phyloP scores from a whole-genome alignment of 2,329 filamentous ascomycete species.

The Scytalidium lignicola region DNA sequence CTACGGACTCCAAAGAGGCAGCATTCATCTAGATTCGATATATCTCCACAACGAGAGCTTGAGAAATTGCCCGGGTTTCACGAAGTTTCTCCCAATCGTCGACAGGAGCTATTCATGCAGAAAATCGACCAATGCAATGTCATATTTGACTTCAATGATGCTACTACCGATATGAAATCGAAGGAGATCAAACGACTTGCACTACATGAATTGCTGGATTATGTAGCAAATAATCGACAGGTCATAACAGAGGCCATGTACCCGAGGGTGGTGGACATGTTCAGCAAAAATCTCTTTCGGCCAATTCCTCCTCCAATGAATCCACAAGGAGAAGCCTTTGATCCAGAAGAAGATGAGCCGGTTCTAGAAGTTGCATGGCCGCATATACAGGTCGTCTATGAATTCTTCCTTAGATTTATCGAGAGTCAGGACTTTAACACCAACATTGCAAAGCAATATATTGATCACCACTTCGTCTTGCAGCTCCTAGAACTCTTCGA shows the following conservation, averaged over 20 bases:
- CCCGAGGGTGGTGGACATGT: constrained; percentile 97
- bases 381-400: constrained; percentile 98
- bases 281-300: constrained; percentile 95
- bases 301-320: constrained; percentile 97
- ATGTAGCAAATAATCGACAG: constrained; percentile 96
- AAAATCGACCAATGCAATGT: constrained; percentile 99
- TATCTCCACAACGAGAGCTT: constrained; percentile 91
- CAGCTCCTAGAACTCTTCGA: constrained; percentile 97
- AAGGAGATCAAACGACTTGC: constrained; percentile 99
- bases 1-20: constrained; percentile 93
- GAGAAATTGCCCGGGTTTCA: constrained; percentile 98
- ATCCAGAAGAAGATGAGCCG: constrained; percentile 96
- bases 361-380: constrained; percentile 98
- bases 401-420: constrained; percentile 98
- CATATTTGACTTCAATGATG: constrained; percentile 99
- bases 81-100: constrained; percentile 88
- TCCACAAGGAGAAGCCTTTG: constrained; percentile 95
- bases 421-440: constrained; percentile 99
- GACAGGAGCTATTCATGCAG: constrained; percentile 98
- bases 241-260: constrained; percentile 99
- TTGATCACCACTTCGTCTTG: constrained; percentile 95
- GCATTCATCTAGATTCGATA: constrained; percentile 95
- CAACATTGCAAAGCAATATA: constrained; percentile 98
- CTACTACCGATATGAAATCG: constrained; percentile 97
- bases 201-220: constrained; percentile 92